Evolutionary conservation across 495 filamentous ascomycete species (phyloP), one percentile per base, ranked within the genome.

Genomic region (Sordaria brevicollis): DNA sequence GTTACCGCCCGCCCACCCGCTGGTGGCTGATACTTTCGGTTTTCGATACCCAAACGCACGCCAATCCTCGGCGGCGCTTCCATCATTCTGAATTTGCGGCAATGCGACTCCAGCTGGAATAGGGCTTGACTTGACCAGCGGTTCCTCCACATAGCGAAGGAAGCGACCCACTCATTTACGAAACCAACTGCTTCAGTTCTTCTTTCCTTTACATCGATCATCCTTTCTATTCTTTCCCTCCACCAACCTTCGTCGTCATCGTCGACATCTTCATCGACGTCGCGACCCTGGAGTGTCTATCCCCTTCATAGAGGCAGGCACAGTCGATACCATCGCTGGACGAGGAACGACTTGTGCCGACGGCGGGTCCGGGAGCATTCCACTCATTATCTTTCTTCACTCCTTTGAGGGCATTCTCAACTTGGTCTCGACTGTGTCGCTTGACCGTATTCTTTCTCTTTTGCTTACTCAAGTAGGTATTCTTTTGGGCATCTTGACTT

Each of bases 261-360:
- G 43, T 57, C 7, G 49, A 62, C 25, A 21, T 71, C 68, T 43
- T 71, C 66, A 43, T 67, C 66, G 72, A 66, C 71, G 71, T 41
- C 57, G 41, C 68, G 62, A 65, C 13, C 65, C 68, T 41, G 71
- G 70, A 76, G 69, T 54, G 65, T 57, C 33, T 65, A 31, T 19
- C 72, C 76, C 74, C 72, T 73, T 74, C 71, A 72, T 71, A 76
- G 72, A 75, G 70, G 54, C 74, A 72, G 71, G 77, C 81, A 79
- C 78, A 79, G 83, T 85, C 84, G 83, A 80, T 69, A 75, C 77
- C 81, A 82, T 84, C 85, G 85, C 85, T 74, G 85, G 85, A 84
- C 84, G 84, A 81, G 76, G 77, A 75, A 76, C 80, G 82, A 82
- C 81, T 82, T 77, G 81, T 82, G 77, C 74, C 65, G 49, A 81